Evolutionary conservation across 2,329 filamentous ascomycete genomes (phyloP), one percentile per base, ranked within the genome.

Genomic region (Eutypa lata): DNA sequence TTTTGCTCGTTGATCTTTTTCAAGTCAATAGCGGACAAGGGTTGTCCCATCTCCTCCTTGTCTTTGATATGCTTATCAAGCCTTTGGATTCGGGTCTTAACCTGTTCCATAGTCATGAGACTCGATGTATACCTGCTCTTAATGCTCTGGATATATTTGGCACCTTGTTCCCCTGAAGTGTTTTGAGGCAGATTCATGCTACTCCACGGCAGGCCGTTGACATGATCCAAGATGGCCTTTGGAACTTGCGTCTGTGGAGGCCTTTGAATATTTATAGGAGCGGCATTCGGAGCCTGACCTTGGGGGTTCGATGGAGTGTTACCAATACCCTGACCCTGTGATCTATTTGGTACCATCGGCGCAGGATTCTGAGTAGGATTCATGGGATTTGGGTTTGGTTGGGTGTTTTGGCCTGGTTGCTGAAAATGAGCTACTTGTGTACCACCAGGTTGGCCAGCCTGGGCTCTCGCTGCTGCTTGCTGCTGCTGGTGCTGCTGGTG

Each of bases 361-460:
- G 42, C 40, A 16, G 58, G 47, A 40, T 58, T 62, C 35, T 57
- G 58, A 3, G 22, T 5, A 24, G 21, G 7, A 21, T 45, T 22
- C 13, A n/a, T 7, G 13, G 42, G 16, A 45, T 21, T 45, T 47
- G 33, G 57, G 53, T 26, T 31, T 42, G 31, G 53, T 37, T 45
- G 53, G 51, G 13, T 53, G 56, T 11, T 57, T n/a, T 45, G 42
- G 6, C 42, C 42, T 71, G 68, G 48, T 61, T 65, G 54, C 69
- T 68, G 54, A 70, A 69, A 57, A 69, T 71, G 58, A 55, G 54
- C 63, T 65, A 45, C 68, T 47, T 58, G 56, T 13, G 51, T 47
- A n/a, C 48, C 51, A 44, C 51, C 52, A 13, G 64, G 62, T 45
- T 65, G 69, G 24, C 64, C 64, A 33, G 56, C 61, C 35, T 67